These are phyloP conservation scores for Eucalyptus virginea DNA, from an alignment of 345 rosid genomes.

Conservation along the genomic window DNA sequence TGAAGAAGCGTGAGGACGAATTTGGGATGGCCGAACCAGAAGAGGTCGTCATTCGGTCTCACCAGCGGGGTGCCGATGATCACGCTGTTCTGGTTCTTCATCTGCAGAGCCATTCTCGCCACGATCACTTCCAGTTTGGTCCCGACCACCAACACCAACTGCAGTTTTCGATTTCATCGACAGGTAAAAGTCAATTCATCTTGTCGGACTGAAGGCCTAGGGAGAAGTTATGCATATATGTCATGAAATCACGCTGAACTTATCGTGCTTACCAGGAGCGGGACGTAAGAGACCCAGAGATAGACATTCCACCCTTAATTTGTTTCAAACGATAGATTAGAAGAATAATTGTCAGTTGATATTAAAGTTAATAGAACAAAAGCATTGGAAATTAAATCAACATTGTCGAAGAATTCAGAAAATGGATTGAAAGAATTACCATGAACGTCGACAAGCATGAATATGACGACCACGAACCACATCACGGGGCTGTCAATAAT, in stretches of 20 bases:
- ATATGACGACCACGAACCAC: slow-evolving; percentile 62
- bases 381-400: not conserved
- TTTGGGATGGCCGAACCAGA: slow-evolving; percentile 47
- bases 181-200: not conserved
- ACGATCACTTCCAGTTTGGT: slow-evolving; percentile 51
- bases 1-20: slow-evolving; percentile 38
- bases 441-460: slow-evolving; percentile 54
- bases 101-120: slow-evolving; percentile 34
- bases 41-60: slow-evolving; percentile 37
- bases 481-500: slow-evolving; percentile 35
- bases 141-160: slow-evolving; percentile 34
- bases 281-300: slow-evolving; percentile 68
- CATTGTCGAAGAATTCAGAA: not conserved
- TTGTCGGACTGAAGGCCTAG: not conserved
- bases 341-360: not conserved
- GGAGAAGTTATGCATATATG: not conserved
- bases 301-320: slow-evolving; percentile 56
- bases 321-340: not conserved
- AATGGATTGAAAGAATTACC: slow-evolving; percentile 10
- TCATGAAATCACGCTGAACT: not conserved
- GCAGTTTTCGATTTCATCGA: not conserved
- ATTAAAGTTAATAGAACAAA: not conserved
- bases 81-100: slow-evolving; percentile 23
- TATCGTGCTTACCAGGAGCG: slow-evolving; percentile 31
- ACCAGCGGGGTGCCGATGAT: slow-evolving; percentile 39